Evolutionary conservation across 2,329 filamentous ascomycete genomes (phyloP), one percentile per base, ranked within the genome.

Genomic region (Sporothrix luriei): DNA sequence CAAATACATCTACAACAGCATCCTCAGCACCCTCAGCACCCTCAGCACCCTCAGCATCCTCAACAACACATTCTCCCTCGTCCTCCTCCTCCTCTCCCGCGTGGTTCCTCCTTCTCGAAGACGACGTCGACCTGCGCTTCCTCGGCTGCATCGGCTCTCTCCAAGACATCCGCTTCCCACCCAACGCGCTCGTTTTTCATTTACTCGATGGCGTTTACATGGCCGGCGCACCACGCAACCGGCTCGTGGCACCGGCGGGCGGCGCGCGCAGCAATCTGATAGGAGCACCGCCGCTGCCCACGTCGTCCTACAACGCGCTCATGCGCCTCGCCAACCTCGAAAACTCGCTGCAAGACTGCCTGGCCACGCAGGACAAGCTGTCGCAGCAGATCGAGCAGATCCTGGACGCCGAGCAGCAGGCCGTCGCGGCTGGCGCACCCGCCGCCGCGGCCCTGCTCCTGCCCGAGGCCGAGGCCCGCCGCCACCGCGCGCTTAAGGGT

Each of bases 241-340:
- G 43, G 7, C 14, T 64, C 14, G 61, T 64, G 2, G 43, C 61
- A 1, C 59, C 49, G 11, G 29, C 52, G 0, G 57, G 48, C 5
- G 46, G 26, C 14, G 19, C 77, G 81, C n/a, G 80, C 83, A 3
- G 85, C 86, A 0, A 87, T 11, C 21, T 55, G 11, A 26, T 85
- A 72, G 81, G 85, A 29, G 83, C 84, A 6, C 78, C 83, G 1
- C 74, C 82, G 2, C 77, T 86, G 0, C 81, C 86, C 0, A 93
- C 91, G 0, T 93, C 93, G 0, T 93, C 93, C 0, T 97, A 97
- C 78, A 93, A 93, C 76, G 88, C 91, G 1, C 83, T 98, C 24
- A 94, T 97, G 89, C 90, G 91, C 71, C 84, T 98, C 13, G 90
- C 92, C 6, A 97, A 94, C 70, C 84, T 98, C 19, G 93, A 97